Percentiles rank a stretch among this genome's conserved stretches.
These are phyloP conservation scores for Tinospora cordifolia DNA, from an alignment of 164 flowering plant species.

Conservation along the genomic window DNA sequence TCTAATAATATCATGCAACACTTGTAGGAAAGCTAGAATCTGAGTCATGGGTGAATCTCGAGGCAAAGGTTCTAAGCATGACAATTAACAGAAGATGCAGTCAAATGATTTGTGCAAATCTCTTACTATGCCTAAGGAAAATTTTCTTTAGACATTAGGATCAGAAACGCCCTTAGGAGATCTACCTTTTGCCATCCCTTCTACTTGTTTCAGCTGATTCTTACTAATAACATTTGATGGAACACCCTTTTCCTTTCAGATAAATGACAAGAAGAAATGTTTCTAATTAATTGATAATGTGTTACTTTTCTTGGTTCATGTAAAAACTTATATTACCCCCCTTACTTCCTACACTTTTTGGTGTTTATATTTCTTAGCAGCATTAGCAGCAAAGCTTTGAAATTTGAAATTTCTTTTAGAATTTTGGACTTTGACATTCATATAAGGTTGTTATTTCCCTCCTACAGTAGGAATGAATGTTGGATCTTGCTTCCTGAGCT, in stretches of 20 bases:
- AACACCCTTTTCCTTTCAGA: no score
- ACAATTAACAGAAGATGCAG: not conserved
- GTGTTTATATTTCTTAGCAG: not conserved
- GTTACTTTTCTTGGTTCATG: not conserved
- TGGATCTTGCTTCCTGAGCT: not conserved
- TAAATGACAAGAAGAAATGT: no score
- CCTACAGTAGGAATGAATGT: not conserved
- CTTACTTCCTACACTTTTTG: not conserved
- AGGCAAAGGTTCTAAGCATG: no score
- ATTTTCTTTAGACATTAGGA: no score
- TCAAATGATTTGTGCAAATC: not conserved
- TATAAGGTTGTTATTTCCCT: not conserved
- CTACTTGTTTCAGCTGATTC: no score
- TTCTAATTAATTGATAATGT: no score
- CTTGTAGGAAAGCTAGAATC: not conserved
- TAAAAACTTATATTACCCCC: not conserved
- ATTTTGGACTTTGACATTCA: not conserved
- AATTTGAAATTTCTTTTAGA: not conserved
- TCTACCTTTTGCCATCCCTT: no score
- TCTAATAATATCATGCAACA: no score
- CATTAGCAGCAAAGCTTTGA: not conserved
- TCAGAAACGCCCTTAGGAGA: no score
- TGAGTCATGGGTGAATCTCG: not conserved
- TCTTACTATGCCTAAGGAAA: not conserved
- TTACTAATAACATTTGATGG: no score